phyloP scores from a whole-genome alignment of 2,329 filamentous ascomycete species.

The Ophiocordyceps camponoti-rufipedis region DNA sequence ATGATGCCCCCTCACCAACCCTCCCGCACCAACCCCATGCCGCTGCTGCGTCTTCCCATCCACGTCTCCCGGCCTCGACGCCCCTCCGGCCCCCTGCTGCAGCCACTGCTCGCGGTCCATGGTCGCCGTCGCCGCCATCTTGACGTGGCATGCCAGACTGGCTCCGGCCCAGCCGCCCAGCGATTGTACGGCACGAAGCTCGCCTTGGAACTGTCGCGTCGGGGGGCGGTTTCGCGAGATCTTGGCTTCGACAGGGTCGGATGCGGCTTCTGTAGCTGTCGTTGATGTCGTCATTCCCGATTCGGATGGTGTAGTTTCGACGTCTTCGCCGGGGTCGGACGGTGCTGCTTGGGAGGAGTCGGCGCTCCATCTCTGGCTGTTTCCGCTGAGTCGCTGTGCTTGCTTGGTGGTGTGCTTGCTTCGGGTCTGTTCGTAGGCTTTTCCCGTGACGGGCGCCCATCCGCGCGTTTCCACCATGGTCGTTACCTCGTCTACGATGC shows the following conservation, averaged over 20 bases:
- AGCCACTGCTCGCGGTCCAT: constrained; percentile 56
- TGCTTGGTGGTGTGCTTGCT: constrained; percentile 10
- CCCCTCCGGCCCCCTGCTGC: constrained; percentile 45
- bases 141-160: constrained; percentile 50
- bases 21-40: constrained; percentile 44
- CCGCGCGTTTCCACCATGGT: constrained; percentile 47
- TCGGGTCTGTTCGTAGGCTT: constrained; percentile 38
- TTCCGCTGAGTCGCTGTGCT: neutral
- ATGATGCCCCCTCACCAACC: constrained; percentile 22
- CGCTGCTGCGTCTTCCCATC: constrained; percentile 39
- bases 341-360: constrained; percentile 6
- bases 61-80: constrained; percentile 39
- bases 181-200: constrained; percentile 47
- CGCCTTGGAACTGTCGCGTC: constrained; percentile 31
- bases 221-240: constrained; percentile 14
- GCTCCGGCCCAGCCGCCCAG: constrained; percentile 60
- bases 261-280: constrained; percentile 7
- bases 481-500: constrained; percentile 59
- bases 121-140: constrained; percentile 48
- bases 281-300: constrained; percentile 5
- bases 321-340: constrained; percentile 8
- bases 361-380: constrained; percentile 5
- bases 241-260: constrained; percentile 18
- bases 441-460: constrained; percentile 62
- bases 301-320: no score